Conservation (phyloP, 2,329 filamentous ascomycete species). For the Colletotrichum filicis region DNA sequence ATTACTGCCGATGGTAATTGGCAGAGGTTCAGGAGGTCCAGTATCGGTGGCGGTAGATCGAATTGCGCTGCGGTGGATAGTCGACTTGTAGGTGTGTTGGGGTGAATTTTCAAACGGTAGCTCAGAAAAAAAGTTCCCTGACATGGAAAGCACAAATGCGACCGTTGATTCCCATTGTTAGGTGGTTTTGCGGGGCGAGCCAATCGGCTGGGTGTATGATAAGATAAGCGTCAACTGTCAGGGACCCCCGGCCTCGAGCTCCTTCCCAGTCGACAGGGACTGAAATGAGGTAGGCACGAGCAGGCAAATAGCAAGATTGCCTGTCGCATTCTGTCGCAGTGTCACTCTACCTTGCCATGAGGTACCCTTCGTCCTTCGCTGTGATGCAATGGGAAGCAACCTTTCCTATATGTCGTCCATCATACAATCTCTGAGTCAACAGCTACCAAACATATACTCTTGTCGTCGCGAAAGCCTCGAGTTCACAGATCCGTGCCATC, state of each 20-base stretch:
- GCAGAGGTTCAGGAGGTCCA: background rate
- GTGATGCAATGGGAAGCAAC: background rate
- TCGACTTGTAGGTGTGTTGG: background rate
- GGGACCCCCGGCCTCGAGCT: background rate
- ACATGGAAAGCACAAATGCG: background rate
- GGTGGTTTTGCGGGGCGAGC: background rate
- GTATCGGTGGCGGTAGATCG: background rate
- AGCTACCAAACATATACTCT: too few relatives aligned
- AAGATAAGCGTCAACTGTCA: background rate
- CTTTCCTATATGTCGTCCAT: background rate
- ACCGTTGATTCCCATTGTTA: background rate
- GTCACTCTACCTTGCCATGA: background rate
- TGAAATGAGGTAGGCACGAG: background rate
- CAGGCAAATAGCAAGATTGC: background rate
- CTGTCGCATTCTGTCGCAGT: background rate
- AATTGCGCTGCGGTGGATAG: background rate
- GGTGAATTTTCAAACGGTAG: background rate
- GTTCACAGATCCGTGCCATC: background rate
- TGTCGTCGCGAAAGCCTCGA: background rate
- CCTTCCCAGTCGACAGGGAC: background rate
- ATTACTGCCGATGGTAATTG: background rate
- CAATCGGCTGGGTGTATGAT: background rate
- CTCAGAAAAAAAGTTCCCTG: conserved; percentile 2
- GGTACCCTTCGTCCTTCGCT: background rate
- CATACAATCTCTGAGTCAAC: background rate